Conservation (phyloP, 1,139 yeast genomes). For the Geotrichum fermentans region DNA sequence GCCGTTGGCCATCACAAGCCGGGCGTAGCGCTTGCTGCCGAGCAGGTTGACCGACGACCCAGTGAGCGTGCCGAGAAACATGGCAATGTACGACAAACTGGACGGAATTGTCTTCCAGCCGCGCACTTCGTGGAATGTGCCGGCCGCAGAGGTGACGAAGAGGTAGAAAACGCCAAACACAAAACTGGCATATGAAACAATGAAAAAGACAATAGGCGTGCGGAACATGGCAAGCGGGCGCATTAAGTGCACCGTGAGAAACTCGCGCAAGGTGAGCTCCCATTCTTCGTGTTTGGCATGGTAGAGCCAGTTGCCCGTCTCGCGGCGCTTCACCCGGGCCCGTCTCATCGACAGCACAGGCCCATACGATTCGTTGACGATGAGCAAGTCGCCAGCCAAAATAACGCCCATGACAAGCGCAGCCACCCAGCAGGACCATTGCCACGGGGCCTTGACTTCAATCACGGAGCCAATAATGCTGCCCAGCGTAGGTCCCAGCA, state of each 20-base stretch:
- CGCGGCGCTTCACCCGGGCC: constrained; percentile 53
- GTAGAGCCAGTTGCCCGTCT: constrained; percentile 52
- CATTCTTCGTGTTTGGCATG: constrained; percentile 45
- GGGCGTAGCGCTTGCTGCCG: constrained; percentile 50
- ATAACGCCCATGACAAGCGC: constrained; percentile 60
- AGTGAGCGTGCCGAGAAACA: constrained; percentile 50
- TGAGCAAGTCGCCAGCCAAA: constrained; percentile 43
- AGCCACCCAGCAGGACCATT: constrained; percentile 59
- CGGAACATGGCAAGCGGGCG: constrained; percentile 45
- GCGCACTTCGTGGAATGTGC: constrained; percentile 34
- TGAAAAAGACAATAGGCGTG: constrained; percentile 44
- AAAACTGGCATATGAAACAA: constrained; percentile 44
- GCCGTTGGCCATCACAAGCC: constrained; percentile 50
- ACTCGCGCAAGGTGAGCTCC: constrained; percentile 40
- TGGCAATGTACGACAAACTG: constrained; percentile 53
- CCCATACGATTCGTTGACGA: constrained; percentile 69
- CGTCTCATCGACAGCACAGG: constrained; percentile 58
- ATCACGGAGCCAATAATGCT: constrained; percentile 63
- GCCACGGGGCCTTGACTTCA: constrained; percentile 48
- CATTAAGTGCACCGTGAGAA: constrained; percentile 39
- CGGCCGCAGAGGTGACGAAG: constrained; percentile 40
- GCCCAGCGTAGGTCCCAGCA: constrained; percentile 69
- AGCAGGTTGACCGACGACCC: constrained; percentile 46
- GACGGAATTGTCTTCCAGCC: constrained; percentile 45
- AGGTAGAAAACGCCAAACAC: constrained; percentile 46